These are phyloP conservation scores for Cylindrotheca closterium DNA, from an alignment of 108 stramenopile genomes.

Conservation along the genomic window DNA sequence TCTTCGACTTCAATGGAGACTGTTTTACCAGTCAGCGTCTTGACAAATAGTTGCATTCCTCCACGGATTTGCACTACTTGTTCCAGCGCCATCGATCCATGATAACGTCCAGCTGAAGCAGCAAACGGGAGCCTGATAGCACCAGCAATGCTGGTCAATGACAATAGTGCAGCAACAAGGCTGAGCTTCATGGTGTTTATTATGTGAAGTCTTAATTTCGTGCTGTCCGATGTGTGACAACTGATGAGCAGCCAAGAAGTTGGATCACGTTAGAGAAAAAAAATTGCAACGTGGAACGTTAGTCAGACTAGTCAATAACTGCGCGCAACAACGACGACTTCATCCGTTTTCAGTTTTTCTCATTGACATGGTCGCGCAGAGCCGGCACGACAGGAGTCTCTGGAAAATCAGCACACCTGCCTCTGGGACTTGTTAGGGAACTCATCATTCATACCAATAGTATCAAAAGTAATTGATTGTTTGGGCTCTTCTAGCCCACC, in stretches of 20 bases:
- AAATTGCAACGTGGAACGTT: too few relatives aligned
- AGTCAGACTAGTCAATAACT: too few relatives aligned
- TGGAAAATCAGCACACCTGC: background rate
- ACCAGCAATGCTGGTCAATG: background rate
- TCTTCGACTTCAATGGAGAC: constrained; percentile 86
- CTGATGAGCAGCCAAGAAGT: too few relatives aligned
- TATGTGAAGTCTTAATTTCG: too few relatives aligned
- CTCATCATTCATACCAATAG: background rate
- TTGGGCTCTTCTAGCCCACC: too few relatives aligned
- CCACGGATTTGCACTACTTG: background rate
- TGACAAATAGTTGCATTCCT: constrained; percentile 80
- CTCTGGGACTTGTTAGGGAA: background rate
- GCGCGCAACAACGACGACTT: too few relatives aligned
- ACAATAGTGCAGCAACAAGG: background rate
- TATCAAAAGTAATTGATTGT: background rate
- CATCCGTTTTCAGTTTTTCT: too few relatives aligned
- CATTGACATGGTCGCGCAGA: background rate
- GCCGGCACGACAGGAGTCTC: constrained; percentile 3
- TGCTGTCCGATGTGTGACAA: too few relatives aligned
- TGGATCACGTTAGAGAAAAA: too few relatives aligned
- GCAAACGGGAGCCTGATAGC: background rate
- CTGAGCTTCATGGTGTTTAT: background rate
- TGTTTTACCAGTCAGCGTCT: constrained; percentile 93
- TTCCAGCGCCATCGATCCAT: background rate
- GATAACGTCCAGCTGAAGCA: background rate